phyloP scores from a whole-genome alignment of 331 rosid species.

The Malus hybrid region DNA sequence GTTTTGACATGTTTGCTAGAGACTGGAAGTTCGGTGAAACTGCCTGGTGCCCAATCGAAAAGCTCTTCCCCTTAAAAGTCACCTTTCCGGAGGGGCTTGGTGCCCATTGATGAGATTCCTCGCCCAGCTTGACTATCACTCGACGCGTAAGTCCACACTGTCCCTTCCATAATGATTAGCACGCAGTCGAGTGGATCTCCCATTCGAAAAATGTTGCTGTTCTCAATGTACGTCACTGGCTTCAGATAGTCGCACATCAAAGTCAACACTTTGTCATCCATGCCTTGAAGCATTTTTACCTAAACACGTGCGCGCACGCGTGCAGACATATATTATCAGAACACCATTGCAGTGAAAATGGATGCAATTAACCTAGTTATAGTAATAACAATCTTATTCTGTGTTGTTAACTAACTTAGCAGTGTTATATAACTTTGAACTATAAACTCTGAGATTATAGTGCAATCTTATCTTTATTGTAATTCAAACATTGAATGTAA shows the following conservation, averaged over 20 bases:
- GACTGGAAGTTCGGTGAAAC: neutral
- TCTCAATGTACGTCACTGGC: too few species aligned
- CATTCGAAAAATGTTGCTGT: too few species aligned
- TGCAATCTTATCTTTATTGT: too few species aligned
- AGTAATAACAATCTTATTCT: too few species aligned
- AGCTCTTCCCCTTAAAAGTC: neutral
- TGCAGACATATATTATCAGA: neutral
- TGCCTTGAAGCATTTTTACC: slow-evolving; percentile 8
- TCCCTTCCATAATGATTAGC: neutral
- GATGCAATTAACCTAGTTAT: too few species aligned
- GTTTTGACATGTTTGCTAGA: neutral
- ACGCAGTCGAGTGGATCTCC: slow-evolving; percentile 9
- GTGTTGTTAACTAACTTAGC: too few species aligned
- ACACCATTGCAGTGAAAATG: too few species aligned
- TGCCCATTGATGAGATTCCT: neutral
- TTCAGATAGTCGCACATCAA: too few species aligned
- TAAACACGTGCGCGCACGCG: neutral
- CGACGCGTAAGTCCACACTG: neutral
- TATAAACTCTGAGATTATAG: too few species aligned
- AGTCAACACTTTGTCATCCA: neutral
- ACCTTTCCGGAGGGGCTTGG: neutral
- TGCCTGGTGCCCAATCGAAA: neutral
- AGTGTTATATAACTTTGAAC: too few species aligned
- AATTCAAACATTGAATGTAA: too few species aligned
- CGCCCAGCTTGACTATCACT: neutral